Base-by-base conservation (phyloP, 176 grass and related monocot species). In the Guadua angustifolia region DNA sequence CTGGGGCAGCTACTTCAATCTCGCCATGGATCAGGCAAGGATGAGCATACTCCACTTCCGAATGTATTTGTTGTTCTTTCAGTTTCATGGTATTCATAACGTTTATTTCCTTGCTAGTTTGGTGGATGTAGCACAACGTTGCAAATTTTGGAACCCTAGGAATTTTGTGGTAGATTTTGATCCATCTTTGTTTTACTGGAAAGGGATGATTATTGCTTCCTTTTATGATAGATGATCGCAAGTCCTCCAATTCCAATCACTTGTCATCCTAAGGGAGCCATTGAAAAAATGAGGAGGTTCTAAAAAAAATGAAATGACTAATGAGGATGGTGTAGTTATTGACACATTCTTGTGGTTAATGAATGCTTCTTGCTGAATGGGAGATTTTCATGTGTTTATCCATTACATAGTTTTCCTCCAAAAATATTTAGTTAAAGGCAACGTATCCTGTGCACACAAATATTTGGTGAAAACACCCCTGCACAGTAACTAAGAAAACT, bases 21-120 rank as follows among this genome's bases (percentile, higher is more conserved):
- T 97, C 22, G 75, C 81, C 19, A 90, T 94, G 92, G 94, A 97
- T 90, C 94, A 97, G 90, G 92, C 50, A 87, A 89, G 86, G 35
- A 89, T 70, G 77, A 76, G 6, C 68, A 64, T 67, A 58, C 50
- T 80, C 18, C 17, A 46, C 36, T 46, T 61, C 44, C 72, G 79
- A 78, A 86, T 86, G 2, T 84, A 40, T 58, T 24, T 36, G 5
- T 3, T 59, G 5, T 67, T 26, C 36, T 69, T 38, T 68, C 7
- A 22, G 18, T 77, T 6, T 51, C 45, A 42, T 82, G 15, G 11
- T 77, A 73, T 67, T 14, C 22, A 9, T 78, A 17, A 73, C n/a
- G 39, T 82, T 4, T 26, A 40, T 40, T 40, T 39, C 15, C 60
- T 84, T 66, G 44, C n/a, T 66, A 35, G 59, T 84, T 29, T 53